Base-by-base conservation (phyloP, 257 asterid genomes). In the Nicotiana undulata region DNA sequence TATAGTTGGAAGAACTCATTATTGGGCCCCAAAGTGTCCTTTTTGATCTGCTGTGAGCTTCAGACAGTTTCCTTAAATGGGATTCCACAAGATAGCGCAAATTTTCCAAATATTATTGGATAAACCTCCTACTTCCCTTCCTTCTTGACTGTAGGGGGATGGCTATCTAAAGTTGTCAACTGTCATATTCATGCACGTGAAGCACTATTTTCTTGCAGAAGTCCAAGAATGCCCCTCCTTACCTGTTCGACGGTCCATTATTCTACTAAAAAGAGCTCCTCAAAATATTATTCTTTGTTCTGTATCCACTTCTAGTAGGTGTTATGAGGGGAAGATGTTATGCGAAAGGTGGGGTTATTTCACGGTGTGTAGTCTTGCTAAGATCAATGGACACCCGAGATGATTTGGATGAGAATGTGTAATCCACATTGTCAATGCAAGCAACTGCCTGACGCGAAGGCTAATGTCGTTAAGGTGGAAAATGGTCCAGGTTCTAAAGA, bases 291-390 rank as follows among this genome's bases (percentile, higher is more conserved):
- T 88, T 88, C 92, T 78, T 85, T 86, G 82, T 89, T 90, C 89
- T 85, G 64, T 85, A 87, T 89, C 94, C 90, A 88, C 83, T 85
- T 88, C 85, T 31, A 64, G 87, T 20, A 86, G 88, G 92, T 76
- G 37, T 88, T 81, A 84, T 86, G 87, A 86, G 88, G 89, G 90
- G 92, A 56, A 84, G 88, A 67, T 61, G 81, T 83, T 85, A 86
- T 81, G 77, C 83, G 89, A 51, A 74, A 81, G 78, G 76, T 76
- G 84, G 61, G 44, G 82, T 76, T 78, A 82, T 84, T 64, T 85
- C 79, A 84, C 55, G 81, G 12, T 8, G 24, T 24, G 34, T 34
- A 22, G 34, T 59, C 37, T 37, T 72, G 75, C 15, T 72, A 22
- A 22, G 34, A 46, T 72, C 22, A 22, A 46, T 13, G 34, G 58